Evolutionary conservation across 2,329 filamentous ascomycete species (phyloP), one percentile per base, ranked within the genome.

Genomic region (Xylaria multiplex): DNA sequence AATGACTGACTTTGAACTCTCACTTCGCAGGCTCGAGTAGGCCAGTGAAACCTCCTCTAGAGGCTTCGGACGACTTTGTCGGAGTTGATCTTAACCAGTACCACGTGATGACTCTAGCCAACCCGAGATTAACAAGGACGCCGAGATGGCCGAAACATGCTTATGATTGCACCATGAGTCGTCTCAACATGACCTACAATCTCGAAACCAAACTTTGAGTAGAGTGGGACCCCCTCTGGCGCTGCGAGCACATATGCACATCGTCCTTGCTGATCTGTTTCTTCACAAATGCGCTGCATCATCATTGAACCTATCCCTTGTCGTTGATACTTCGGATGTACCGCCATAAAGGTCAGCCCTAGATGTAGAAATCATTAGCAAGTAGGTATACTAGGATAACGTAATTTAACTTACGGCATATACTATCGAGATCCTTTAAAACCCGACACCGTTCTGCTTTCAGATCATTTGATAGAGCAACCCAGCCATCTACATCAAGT

Each of bases 231-330:
- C 35, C 70, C 65, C 30, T 69, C 66, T 35, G 60, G 68, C 30
- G 66, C 66, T 65, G 70, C 68, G 19, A 70, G 64, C n/a, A 70
- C 66, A 65, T 68, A 70, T 63, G 66, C 62, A 65, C 59, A 69
- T 69, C 59, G 64, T 65, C 60, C 59, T 64, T 68, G 57, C 59
- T 68, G 59, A 60, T 70, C 66, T 13, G 46, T 66, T 56, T 71
- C 64, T 65, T 68, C 43, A 50, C 66, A 70, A 57, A 69, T 66
- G 14, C 48, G 60, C 65, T 67, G 58, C 65, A 70, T 66, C 66
- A 70, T 70, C 54, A 62, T 61, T 32, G 68, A 71, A 55, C 64
- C 66, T 48, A 71, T 69, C 37, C 66, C 64, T 64, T 71, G 62
- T 54, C 58, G 65, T 62, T 71, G 63, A 62, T 68, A 65, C 13